Evolutionary conservation across 306 rosid species (phyloP).

Genomic region (Oxytropis ochrocephala): DNA sequence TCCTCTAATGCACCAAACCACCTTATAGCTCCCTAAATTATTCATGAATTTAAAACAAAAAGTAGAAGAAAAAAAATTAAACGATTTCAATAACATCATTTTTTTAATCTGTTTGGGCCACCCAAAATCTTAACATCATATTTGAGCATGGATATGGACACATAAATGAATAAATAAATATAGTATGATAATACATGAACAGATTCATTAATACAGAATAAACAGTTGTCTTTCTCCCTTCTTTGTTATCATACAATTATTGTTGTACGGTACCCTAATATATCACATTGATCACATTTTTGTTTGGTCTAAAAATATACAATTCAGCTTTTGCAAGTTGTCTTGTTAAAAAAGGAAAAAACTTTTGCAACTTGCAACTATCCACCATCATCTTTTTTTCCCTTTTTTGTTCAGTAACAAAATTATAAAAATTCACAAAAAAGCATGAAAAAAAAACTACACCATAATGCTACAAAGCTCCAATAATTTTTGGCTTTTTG

Average conservation of each 20-base stretch:
- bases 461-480: conserved; percentile 62
- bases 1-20: no score
- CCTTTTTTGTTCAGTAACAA: conserved; percentile 13
- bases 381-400: background rate
- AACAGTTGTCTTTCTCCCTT: conserved; percentile 10
- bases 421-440: conserved; percentile 18
- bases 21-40: no score
- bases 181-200: background rate
- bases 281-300: conserved; percentile 24
- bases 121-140: no score
- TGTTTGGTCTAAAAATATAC: conserved; percentile 42
- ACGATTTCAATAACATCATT: no score
- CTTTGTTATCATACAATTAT: background rate
- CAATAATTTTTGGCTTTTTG: conserved; percentile 79
- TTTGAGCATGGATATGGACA: no score
- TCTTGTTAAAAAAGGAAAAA: no score
- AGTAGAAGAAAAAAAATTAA: no score
- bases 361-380: conserved; percentile 36
- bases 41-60: no score
- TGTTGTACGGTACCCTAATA: conserved; percentile 19
- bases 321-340: conserved; percentile 8
- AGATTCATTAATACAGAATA: conserved; percentile 10
- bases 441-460: background rate
- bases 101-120: no score
- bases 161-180: no score